Evolutionary conservation across 208 protist genomes (phyloP), one percentile per base, ranked within the genome.

Genomic region (Trichomonas tenax): DNA sequence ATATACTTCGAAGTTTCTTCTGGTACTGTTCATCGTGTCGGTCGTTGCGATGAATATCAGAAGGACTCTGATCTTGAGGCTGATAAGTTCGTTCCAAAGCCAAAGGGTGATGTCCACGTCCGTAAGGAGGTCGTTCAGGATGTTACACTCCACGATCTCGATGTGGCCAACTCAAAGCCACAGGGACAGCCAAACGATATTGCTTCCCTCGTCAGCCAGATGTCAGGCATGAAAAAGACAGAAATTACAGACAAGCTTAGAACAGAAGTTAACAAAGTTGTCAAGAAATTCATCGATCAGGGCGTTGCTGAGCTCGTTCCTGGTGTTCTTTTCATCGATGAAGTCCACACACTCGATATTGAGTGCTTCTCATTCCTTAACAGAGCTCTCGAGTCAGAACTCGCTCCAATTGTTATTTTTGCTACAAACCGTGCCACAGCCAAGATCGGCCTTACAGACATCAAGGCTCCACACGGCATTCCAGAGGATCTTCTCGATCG

Each of bases 281-380:
- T 99, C 31, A 99, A 99, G 97, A 99, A 99, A 97, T 99, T 99
- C 98, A 99, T 99, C 97, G 99, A 99, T 96, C 98, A 99, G 96
- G 99, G 99, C 40, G 98, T 99, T 23, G 99, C 99, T 26, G 99
- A 99, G 97, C 98, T 99, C 21, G 99, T 99, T 72, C 99, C 99
- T 34, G 99, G 99, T 86, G 99, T 99, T 4, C 98, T 99, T 63
- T 99, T 99, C 97, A 99, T 99, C 96, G 99, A 99, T 97, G 99
- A 99, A 97, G 97, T 97, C 58, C 99, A 99, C 97, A 99, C 99
- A 99, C 98, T 99, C 6, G 99, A 99, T 97, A 99, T 99, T 96
- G 99, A 99, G 98, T 99, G 99, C 98, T 99, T 99, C 98, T 99
- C 99, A 14, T 99, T 99, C 97, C 98, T 99, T 0, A 99, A 99